These are phyloP conservation scores for Postia placenta DNA, from an alignment of 768 basidiomycete species.

Conservation along the genomic window DNA sequence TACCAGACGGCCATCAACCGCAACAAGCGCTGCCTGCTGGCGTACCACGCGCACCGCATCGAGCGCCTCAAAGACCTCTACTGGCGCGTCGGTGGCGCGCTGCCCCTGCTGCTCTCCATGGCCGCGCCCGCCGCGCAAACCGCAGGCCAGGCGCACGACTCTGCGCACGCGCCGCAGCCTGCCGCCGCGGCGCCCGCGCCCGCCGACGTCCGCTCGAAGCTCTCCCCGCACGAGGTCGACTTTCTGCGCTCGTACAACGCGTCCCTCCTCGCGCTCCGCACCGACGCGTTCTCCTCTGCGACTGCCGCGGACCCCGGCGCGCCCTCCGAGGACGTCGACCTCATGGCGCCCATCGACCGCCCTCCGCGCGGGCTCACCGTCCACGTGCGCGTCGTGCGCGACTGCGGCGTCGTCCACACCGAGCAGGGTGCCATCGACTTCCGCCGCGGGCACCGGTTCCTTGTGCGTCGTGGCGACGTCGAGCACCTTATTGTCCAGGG, in stretches of 20 bases:
- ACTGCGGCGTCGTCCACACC: slow-evolving; percentile 90
- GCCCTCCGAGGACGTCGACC: slow-evolving; percentile 71
- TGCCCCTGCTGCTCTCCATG: slow-evolving; percentile 69
- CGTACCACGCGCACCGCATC: slow-evolving; percentile 85
- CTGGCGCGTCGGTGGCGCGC: slow-evolving; percentile 83
- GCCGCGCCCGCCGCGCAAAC: neutral
- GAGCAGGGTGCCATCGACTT: slow-evolving; percentile 90
- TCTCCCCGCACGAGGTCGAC: slow-evolving; percentile 79
- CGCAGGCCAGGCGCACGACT: neutral
- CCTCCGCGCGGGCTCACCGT: slow-evolving; percentile 91
- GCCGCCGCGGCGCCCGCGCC: slow-evolving; percentile 4
- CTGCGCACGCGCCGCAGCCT: slow-evolving; percentile 2
- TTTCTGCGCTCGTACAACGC: slow-evolving; percentile 78
- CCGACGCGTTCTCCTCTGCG: slow-evolving; percentile 34
- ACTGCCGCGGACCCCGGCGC: slow-evolving; percentile 1
- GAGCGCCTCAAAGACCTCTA: slow-evolving; percentile 83
- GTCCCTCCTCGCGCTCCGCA: slow-evolving; percentile 77
- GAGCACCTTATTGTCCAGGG: slow-evolving; percentile 94
- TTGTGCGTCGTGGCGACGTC: slow-evolving; percentile 83
- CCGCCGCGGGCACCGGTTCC: slow-evolving; percentile 81
- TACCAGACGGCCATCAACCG: slow-evolving; percentile 85
- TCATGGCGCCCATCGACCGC: slow-evolving; percentile 72
- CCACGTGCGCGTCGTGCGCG: slow-evolving; percentile 77
- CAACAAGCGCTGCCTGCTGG: slow-evolving; percentile 94
- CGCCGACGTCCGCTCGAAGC: slow-evolving; percentile 57